Conservation (phyloP, 164 flowering plant species). For the Cinnamomum chago region DNA sequence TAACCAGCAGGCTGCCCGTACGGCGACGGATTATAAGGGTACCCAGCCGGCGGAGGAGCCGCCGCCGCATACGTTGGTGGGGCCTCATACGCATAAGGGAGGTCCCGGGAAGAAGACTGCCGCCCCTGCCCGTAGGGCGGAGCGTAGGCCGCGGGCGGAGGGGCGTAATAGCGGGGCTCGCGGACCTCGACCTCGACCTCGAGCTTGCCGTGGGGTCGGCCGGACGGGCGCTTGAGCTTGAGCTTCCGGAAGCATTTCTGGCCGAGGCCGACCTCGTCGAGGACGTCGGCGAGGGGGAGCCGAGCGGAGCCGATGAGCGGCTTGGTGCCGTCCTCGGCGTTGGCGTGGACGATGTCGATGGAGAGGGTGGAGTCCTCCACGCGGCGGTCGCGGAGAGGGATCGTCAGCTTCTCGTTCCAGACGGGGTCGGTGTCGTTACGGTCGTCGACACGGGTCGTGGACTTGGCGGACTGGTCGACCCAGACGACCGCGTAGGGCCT, state of each 20-base stretch:
- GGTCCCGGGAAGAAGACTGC: not conserved
- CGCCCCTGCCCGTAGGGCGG: constrained; percentile 2
- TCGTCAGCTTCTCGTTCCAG: constrained; percentile 56
- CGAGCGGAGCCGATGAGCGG: constrained; percentile 58
- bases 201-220: constrained; percentile 76
- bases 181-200: constrained; percentile 40
- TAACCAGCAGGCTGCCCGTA: constrained; percentile 11
- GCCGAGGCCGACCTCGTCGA: constrained; percentile 52
- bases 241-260: constrained; percentile 17
- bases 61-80: not conserved
- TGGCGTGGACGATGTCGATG: constrained; percentile 60
- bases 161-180: constrained; percentile 34
- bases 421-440: constrained; percentile 51
- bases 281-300: constrained; percentile 39
- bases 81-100: not conserved
- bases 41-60: not conserved
- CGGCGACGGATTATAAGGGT: not conserved
- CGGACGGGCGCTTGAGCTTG: constrained; percentile 74
- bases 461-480: constrained; percentile 55
- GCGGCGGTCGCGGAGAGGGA: constrained; percentile 40
- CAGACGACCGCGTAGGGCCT: constrained; percentile 80
- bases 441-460: constrained; percentile 51
- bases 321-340: constrained; percentile 40
- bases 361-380: constrained; percentile 40
- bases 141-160: constrained; percentile 22